These are phyloP conservation scores for Clarireedia hainanense DNA, from an alignment of 2,329 filamentous ascomycete genomes.

Conservation along the genomic window DNA sequence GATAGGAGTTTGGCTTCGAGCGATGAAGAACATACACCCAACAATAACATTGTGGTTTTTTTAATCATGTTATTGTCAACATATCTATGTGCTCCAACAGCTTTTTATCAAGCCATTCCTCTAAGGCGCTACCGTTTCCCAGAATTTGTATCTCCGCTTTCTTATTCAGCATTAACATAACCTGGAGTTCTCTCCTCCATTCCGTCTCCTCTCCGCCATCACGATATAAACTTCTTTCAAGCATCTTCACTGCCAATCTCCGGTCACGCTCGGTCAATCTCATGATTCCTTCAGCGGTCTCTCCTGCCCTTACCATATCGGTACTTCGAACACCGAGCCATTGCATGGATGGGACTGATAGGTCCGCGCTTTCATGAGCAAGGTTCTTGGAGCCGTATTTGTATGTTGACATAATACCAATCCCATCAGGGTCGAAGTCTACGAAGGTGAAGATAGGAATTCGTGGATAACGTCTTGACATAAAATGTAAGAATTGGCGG, in stretches of 20 bases:
- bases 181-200: conserved; percentile 52
- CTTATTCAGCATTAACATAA: conserved; percentile 64
- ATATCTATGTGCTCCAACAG: background rate
- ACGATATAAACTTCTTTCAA: conserved; percentile 36
- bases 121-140: conserved; percentile 34
- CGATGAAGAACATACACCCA: too few relatives aligned
- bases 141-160: conserved; percentile 74
- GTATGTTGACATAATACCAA: conserved; percentile 68
- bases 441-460: conserved; percentile 57
- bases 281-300: conserved; percentile 1
- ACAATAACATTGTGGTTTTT: too few relatives aligned
- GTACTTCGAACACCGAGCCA: conserved; percentile 53
- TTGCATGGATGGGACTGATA: conserved; percentile 42
- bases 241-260: conserved; percentile 44
- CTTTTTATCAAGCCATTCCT: conserved; percentile 25
- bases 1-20: too few relatives aligned
- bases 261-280: conserved; percentile 36
- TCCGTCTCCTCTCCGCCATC: conserved; percentile 28
- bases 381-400: conserved; percentile 59
- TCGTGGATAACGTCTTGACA: conserved; percentile 40
- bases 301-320: conserved; percentile 17
- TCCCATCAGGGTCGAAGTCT: conserved; percentile 70
- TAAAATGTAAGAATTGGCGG: conserved; percentile 50
- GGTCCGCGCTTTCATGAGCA: conserved; percentile 46
- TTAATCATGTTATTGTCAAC: background rate